Evolutionary conservation across 805 yeast genomes (phyloP).

Genomic region (Candida adriatica): DNA sequence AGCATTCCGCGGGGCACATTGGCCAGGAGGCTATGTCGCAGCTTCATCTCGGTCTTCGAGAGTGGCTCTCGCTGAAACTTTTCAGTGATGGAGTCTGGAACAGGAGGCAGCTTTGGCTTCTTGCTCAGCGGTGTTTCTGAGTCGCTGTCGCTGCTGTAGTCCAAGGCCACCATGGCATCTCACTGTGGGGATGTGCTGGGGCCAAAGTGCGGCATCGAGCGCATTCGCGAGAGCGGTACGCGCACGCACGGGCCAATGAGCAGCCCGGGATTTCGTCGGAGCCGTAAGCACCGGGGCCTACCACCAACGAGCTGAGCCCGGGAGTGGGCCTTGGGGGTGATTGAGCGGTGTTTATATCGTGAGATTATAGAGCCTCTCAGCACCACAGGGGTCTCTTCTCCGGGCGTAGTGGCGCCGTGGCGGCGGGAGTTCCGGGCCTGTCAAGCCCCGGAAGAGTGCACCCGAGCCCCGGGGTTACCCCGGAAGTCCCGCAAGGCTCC

Average conservation of each 20-base stretch:
- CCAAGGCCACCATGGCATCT: no score
- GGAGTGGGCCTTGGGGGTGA: not conserved
- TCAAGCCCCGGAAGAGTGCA: no score
- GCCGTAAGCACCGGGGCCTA: constrained; percentile 6
- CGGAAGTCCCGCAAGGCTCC: no score
- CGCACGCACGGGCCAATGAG: constrained; percentile 6
- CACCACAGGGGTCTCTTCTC: no score
- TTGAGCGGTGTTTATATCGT: no score
- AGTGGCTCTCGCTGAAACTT: constrained; percentile 3
- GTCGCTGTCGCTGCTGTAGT: not conserved
- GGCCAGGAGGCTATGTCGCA: constrained; percentile 1
- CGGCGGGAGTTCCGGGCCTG: no score
- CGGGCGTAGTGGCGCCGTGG: no score
- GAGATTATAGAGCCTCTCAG: no score
- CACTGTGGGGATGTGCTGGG: no score
- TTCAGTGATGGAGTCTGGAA: constrained; percentile 8
- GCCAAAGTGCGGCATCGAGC: not conserved
- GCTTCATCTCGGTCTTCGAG: constrained; percentile 2
- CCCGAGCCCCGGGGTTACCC: no score
- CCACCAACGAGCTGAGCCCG: no score
- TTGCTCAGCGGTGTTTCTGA: not conserved
- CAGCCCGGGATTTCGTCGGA: constrained; percentile 5
- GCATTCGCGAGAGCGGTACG: constrained; percentile 2
- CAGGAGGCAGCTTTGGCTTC: constrained; percentile 6
- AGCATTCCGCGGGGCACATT: constrained; percentile 3